These are phyloP conservation scores for Solanum appendiculatum DNA, from an alignment of 257 asterid species.

Conservation along the genomic window DNA sequence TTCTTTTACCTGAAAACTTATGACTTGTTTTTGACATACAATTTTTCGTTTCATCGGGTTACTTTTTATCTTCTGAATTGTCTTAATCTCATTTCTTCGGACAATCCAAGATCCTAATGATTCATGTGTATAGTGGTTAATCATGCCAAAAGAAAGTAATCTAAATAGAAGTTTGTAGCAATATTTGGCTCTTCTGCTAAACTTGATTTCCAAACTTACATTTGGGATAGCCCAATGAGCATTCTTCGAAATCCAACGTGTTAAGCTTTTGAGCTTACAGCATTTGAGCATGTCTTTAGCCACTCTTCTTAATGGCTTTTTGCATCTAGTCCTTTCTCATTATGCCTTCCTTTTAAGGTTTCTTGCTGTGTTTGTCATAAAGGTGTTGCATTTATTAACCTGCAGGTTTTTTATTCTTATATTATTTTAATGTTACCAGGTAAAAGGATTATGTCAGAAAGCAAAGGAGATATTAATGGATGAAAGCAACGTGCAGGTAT, in stretches of 20 bases:
- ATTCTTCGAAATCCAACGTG: not conserved
- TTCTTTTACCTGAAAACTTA: not conserved
- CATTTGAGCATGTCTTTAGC: not conserved
- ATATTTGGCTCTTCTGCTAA: not conserved
- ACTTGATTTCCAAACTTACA: not conserved
- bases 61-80: not conserved
- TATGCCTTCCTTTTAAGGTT: not conserved
- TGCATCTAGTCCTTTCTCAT: not conserved
- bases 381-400: not conserved
- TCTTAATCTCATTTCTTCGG: not conserved
- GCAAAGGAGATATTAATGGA: slow-evolving; percentile 72
- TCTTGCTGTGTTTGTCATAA: not conserved
- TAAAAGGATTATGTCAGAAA: slow-evolving; percentile 57
- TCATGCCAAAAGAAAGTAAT: not conserved
- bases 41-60: not conserved
- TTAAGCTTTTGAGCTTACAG: not conserved
- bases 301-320: not conserved
- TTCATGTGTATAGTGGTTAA: not conserved
- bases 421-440: slow-evolving; percentile 26
- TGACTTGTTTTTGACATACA: not conserved
- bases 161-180: not conserved
- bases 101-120: not conserved
- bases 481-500: slow-evolving; percentile 78
- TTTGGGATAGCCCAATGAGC: not conserved
- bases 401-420: not conserved